Evolutionary conservation across 768 basidiomycete genomes (phyloP), one percentile per base, ranked within the genome.

Genomic region (Crepidotus variabilis): DNA sequence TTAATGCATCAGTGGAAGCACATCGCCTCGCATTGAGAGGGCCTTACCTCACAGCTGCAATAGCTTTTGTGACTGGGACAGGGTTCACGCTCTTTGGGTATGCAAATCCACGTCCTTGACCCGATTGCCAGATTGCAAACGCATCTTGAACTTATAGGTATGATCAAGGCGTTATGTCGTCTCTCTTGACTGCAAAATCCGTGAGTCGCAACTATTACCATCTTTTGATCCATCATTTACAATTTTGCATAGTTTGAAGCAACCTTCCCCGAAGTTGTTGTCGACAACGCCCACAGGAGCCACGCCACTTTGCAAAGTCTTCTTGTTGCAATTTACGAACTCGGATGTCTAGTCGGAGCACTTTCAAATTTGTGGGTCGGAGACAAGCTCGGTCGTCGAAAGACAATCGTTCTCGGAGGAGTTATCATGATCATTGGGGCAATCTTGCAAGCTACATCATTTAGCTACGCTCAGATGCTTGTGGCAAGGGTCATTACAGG

Each of bases 81-180:
- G 82, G 83, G 2, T 84, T 85, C 65, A 84, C 81, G 10, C 71
- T 83, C n/a, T 85, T 86, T 57, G 85, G 86, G 75, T 82, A 60
- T 50, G 73, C 54, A 22, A 28, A 50, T 16, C 5, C n/a, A n/a
- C n/a, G n/a, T n/a, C n/a, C n/a, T n/a, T 20, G 18, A 6, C 23
- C 23, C 51, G 24, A 13, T 1, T 35, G 24, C 18, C 18, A 21
- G 35, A 43, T 16, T n/a, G 22, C 24, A 9, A 28, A 34, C 23
- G 11, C 18, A 50, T n/a, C 13, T 22, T 20, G 23, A 13, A 7
- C 28, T 10, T 48, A n/a, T 9, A 84, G 83, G 23, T 87, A 86
- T 68, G 86, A 87, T 62, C 86, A 87, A 64, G 85, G 85, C 45
- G 86, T 86, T 32, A 85, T 87, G 85, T 81, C 80, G n/a, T 83